Evolutionary conservation across 2,329 filamentous ascomycete species (phyloP).

Genomic region (Aureobasidium sp.): DNA sequence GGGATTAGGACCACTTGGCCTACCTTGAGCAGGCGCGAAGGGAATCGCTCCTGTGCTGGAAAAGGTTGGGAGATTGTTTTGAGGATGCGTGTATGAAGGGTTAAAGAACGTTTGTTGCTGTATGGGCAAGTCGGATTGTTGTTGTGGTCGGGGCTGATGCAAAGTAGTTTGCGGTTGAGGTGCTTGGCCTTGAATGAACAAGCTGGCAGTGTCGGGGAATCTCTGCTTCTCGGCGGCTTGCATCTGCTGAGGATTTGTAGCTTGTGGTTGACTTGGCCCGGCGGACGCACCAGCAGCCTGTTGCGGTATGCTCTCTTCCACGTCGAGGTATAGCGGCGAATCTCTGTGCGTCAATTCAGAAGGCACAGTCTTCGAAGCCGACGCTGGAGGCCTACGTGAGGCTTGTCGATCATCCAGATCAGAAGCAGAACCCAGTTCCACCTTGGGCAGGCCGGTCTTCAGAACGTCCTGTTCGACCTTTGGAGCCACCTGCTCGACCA

Average conservation of each 20-base stretch:
- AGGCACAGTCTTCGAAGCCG: background rate
- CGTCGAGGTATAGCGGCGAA: background rate
- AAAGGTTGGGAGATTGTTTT: constrained; percentile 12
- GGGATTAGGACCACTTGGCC: background rate
- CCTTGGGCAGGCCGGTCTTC: fast-evolving
- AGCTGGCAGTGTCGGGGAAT: background rate
- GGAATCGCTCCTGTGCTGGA: constrained; percentile 25
- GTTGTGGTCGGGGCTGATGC: background rate
- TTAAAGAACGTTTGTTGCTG: background rate
- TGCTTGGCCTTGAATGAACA: background rate
- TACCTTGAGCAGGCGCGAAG: constrained; percentile 16
- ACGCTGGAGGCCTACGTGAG: background rate
- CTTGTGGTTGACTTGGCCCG: background rate
- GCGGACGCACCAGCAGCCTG: background rate
- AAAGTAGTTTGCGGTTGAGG: background rate
- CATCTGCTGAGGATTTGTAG: background rate
- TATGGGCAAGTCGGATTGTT: background rate
- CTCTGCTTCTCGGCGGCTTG: background rate
- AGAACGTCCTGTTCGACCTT: background rate
- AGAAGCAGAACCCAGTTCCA: background rate
- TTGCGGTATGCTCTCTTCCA: background rate
- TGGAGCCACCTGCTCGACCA: background rate
- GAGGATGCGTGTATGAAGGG: constrained; percentile 1
- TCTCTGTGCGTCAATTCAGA: background rate
- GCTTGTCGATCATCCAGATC: background rate